A percentile compares a stretch with the other conserved stretches of the same genome.
phyloP scores from a whole-genome alignment of 495 filamentous ascomycete genomes.

The Oleoguttula mirabilis region DNA sequence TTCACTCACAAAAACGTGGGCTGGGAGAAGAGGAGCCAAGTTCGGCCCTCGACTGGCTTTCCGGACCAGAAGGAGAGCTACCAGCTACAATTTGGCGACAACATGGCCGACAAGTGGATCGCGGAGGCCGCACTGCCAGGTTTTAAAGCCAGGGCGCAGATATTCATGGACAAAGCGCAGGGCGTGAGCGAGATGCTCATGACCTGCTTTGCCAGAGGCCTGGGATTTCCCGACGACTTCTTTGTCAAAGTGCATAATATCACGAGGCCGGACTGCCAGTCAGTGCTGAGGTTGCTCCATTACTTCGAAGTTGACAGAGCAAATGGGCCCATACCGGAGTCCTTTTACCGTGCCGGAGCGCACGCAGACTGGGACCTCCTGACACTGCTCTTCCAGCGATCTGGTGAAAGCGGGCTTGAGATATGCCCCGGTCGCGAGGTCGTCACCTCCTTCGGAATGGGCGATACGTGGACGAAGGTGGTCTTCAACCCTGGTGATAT shows the following conservation, averaged over 20 bases:
- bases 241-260: conserved; percentile 46
- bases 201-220: conserved; percentile 45
- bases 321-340: conserved; percentile 16
- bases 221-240: conserved; percentile 45
- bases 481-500: conserved; percentile 45
- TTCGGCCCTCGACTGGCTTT: conserved; percentile 48
- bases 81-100: conserved; percentile 47
- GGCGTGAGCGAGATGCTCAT: conserved; percentile 45
- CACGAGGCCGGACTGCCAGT: conserved; percentile 38
- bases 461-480: conserved; percentile 51
- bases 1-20: conserved; percentile 46
- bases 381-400: conserved; percentile 53
- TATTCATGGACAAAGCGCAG: conserved; percentile 46
- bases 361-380: conserved; percentile 54
- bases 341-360: conserved; percentile 51
- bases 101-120: conserved; percentile 42
- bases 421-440: conserved; percentile 55
- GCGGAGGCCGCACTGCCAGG: conserved; percentile 37
- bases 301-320: conserved; percentile 38
- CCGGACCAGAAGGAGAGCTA: conserved; percentile 53
- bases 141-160: conserved; percentile 33
- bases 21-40: conserved; percentile 53
- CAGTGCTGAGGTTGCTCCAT: conserved; percentile 46
- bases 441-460: conserved; percentile 46
- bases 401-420: conserved; percentile 50